These are phyloP conservation scores for Tranzscheliella williamsii DNA, from an alignment of 1,284 basidiomycete species.

Conservation along the genomic window DNA sequence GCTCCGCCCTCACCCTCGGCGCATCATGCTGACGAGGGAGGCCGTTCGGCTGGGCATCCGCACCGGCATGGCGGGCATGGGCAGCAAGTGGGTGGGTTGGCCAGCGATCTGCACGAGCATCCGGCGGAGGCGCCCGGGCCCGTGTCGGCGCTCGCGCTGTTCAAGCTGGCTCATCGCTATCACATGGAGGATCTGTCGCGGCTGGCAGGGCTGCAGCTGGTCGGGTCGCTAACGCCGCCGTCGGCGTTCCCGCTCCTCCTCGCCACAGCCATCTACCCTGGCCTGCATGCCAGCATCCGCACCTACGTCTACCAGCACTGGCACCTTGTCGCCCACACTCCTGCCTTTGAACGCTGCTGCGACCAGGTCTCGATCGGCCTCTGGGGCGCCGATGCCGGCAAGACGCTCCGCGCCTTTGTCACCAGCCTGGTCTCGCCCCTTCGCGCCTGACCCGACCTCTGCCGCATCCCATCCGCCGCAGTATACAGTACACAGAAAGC, in stretches of 20 bases:
- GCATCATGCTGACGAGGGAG: neutral
- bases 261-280: conserved; percentile 60
- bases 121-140: conserved; percentile 67
- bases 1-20: neutral
- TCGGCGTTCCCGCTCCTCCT: conserved; percentile 74
- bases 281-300: conserved; percentile 50
- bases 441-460: conserved; percentile 4
- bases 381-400: conserved; percentile 44
- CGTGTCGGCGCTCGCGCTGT: conserved; percentile 70
- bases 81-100: neutral
- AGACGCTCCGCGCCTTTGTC: conserved; percentile 39
- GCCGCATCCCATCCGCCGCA: no score
- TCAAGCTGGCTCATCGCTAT: conserved; percentile 79
- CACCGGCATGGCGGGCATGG: neutral
- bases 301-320: conserved; percentile 54
- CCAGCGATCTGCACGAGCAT: conserved; percentile 73
- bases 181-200: conserved; percentile 70
- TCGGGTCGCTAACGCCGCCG: conserved; percentile 73
- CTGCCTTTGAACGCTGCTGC: conserved; percentile 55
- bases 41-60: neutral
- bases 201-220: conserved; percentile 75
- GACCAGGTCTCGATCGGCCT: conserved; percentile 53
- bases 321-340: conserved; percentile 40
- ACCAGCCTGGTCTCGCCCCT: conserved; percentile 25
- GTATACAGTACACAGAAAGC: no score